phyloP scores from a whole-genome alignment of 768 basidiomycete species.

The Amanita thiersii region DNA sequence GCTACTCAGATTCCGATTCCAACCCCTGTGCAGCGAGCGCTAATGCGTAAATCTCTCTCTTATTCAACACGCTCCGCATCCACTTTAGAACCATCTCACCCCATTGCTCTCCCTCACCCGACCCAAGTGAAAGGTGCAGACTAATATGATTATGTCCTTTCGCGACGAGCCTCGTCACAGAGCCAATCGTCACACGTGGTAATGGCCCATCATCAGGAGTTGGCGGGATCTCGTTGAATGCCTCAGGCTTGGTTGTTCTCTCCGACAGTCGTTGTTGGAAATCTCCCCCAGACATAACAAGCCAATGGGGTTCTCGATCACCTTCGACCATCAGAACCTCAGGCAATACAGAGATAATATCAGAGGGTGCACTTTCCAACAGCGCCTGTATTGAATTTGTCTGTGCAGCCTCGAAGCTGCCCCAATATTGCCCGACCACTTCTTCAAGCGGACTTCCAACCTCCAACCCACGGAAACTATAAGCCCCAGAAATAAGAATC shows the following conservation, averaged over 20 bases:
- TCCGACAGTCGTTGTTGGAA: slow-evolving; percentile 32
- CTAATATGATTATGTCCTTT: slow-evolving; percentile 61
- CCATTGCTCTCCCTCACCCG: slow-evolving; percentile 59
- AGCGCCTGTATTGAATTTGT: slow-evolving; percentile 34
- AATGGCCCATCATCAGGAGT: not conserved
- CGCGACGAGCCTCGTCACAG: slow-evolving; percentile 27
- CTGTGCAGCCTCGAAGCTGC: slow-evolving; percentile 24
- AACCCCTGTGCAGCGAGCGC: no score
- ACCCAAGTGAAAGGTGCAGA: slow-evolving; percentile 35
- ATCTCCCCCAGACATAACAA: slow-evolving; percentile 24
- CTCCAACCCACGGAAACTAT: slow-evolving; percentile 23
- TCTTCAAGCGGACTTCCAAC: slow-evolving; percentile 16
- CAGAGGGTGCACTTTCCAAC: slow-evolving; percentile 25
- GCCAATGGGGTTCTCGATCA: slow-evolving; percentile 44
- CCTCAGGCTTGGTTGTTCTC: slow-evolving; percentile 19
- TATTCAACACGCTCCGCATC: slow-evolving; percentile 16
- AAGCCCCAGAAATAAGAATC: slow-evolving; percentile 39
- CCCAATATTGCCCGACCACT: slow-evolving; percentile 29
- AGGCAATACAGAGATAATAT: slow-evolving; percentile 32
- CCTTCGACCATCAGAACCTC: slow-evolving; percentile 38
- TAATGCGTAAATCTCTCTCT: not conserved
- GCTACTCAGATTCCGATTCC: no score
- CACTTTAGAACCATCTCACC: slow-evolving; percentile 37
- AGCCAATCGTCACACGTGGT: not conserved
- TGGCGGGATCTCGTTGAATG: not conserved